Evolutionary conservation across 2,329 filamentous ascomycete genomes (phyloP).

Genomic region (Fusarium sp.): DNA sequence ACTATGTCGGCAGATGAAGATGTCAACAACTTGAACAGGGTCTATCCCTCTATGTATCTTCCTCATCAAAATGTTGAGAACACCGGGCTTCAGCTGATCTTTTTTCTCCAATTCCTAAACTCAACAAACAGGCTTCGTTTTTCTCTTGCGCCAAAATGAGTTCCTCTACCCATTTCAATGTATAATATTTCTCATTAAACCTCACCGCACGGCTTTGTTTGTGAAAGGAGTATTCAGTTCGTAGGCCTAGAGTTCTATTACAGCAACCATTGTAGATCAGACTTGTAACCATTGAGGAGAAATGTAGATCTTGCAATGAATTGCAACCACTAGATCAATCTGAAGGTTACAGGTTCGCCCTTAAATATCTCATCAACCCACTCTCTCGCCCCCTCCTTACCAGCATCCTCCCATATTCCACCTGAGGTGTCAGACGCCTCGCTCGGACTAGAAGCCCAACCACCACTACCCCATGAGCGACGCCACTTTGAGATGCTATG

Average conservation of each 20-base stretch:
- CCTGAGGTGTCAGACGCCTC: neutral
- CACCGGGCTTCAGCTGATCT: neutral
- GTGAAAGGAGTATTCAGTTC: rapidly evolving
- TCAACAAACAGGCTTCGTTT: neutral
- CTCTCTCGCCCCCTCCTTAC: neutral
- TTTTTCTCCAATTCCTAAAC: neutral
- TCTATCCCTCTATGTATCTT: neutral
- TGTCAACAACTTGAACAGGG: neutral
- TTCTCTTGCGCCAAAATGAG: slow-evolving; percentile 1
- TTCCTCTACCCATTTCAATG: neutral
- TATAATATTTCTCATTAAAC: neutral
- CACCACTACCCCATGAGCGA: neutral
- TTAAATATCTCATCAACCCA: neutral
- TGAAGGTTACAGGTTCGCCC: neutral
- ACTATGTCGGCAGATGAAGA: neutral
- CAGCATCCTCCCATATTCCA: neutral
- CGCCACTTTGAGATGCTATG: neutral
- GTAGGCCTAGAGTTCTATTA: neutral
- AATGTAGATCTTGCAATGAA: too few relatives aligned
- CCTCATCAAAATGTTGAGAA: neutral
- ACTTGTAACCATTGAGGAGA: too few relatives aligned
- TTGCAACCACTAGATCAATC: neutral
- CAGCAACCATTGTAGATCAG: rapidly evolving
- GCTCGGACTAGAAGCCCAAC: neutral
- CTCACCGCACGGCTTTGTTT: neutral